Percentiles rank a stretch among this genome's conserved stretches.
These are phyloP conservation scores for Rhodamnia rubescens DNA, from an alignment of 345 rosid species.

Conservation along the genomic window DNA sequence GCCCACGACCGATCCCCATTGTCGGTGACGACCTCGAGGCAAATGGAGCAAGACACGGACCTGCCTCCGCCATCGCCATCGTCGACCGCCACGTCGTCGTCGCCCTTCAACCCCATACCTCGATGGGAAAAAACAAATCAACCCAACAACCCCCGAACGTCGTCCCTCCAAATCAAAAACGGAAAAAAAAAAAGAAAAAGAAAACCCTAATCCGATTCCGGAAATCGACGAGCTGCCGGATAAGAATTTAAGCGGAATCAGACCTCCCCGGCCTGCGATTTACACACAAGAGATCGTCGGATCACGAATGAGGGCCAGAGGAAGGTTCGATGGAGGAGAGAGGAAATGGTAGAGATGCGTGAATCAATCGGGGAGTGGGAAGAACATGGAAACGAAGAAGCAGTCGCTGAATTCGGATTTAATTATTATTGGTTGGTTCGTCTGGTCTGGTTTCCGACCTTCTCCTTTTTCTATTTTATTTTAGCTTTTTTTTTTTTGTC, in stretches of 20 bases:
- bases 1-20: constrained; percentile 94
- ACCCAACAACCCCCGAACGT: too few relatives aligned
- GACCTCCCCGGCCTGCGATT: neutral
- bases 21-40: constrained; percentile 68
- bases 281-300: neutral
- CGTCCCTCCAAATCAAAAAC: too few relatives aligned
- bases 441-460: neutral
- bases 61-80: constrained; percentile 37
- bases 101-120: constrained; percentile 73
- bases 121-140: neutral
- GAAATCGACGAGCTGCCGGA: neutral
- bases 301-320: too few relatives aligned
- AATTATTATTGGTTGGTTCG: neutral
- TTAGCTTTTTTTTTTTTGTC: accelerated
- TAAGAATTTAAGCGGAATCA: neutral
- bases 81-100: constrained; percentile 27
- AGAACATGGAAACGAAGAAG: neutral
- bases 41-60: constrained; percentile 87
- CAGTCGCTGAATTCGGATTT: neutral
- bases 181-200: too few relatives aligned
- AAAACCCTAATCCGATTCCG: neutral
- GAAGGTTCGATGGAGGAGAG: neutral
- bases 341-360: neutral
- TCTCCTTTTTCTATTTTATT: neutral
- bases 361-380: neutral